Evolutionary conservation across 192 early-diverging fungal species (phyloP).

Genomic region (Backusella tarrabulga): DNA sequence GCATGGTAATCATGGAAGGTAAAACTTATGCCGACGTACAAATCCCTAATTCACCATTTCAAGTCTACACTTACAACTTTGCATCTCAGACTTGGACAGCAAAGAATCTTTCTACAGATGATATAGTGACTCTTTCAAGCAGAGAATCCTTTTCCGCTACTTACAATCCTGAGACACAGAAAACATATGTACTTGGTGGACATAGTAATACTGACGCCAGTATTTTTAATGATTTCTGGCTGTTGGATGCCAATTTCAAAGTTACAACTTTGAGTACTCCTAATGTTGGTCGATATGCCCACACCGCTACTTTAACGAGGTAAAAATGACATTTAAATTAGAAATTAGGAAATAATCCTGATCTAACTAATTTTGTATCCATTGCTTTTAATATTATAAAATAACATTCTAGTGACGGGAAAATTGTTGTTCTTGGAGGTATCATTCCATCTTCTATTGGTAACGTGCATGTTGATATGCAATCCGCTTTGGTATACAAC

Average conservation of each 20-base stretch:
- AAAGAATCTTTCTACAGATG: too few species aligned
- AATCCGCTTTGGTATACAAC: slow-evolving; percentile 16
- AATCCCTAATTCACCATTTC: too few species aligned
- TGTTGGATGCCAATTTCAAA: slow-evolving; percentile 6
- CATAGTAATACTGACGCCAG: too few species aligned
- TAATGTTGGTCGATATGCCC: slow-evolving; percentile 14
- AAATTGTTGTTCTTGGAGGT: slow-evolving; percentile 34
- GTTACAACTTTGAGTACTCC: not conserved
- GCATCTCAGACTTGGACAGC: slow-evolving; percentile 6
- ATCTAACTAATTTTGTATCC: not conserved
- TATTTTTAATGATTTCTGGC: slow-evolving; percentile 12
- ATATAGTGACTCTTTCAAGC: too few species aligned
- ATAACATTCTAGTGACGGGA: slow-evolving; percentile 19
- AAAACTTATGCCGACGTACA: too few species aligned
- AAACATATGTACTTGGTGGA: slow-evolving; percentile 26
- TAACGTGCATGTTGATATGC: not conserved
- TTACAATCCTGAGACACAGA: not conserved
- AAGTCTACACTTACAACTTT: slow-evolving; percentile 14
- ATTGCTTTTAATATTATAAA: not conserved
- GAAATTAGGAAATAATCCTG: not conserved
- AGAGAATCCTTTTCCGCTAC: slow-evolving; percentile 17
- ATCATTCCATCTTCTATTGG: not conserved
- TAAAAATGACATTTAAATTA: not conserved
- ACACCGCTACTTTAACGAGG: slow-evolving; percentile 21
- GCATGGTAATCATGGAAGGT: slow-evolving; percentile 13